Conservation (phyloP, 108 stramenopile species). For the Pseudonitzschia multiseries region DNA sequence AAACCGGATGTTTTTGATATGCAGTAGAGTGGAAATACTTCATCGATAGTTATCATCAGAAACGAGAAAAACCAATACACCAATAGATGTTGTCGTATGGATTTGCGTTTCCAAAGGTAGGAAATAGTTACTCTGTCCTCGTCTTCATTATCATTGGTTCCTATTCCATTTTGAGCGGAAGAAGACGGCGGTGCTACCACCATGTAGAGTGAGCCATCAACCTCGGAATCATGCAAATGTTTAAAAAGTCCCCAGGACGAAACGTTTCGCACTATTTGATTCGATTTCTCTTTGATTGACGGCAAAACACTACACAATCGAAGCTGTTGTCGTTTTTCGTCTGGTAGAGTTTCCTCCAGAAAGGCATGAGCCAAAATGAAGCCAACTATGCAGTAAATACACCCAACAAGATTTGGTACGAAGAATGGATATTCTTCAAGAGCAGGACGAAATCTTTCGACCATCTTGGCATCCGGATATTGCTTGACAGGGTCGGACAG, state of each 20-base stretch:
- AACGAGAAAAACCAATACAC: conserved; percentile 66
- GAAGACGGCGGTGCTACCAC: not conserved
- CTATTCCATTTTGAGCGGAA: not conserved
- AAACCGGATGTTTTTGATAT: conserved; percentile 59
- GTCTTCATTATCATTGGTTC: not conserved
- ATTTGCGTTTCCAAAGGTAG: conserved; percentile 13
- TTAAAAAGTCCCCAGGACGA: conserved; percentile 13
- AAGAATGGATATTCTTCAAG: conserved; percentile 59
- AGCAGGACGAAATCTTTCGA: conserved; percentile 10
- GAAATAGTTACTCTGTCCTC: not conserved
- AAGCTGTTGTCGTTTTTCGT: conserved; percentile 12
- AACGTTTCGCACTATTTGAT: not conserved
- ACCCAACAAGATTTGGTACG: conserved; percentile 55
- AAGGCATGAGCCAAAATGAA: conserved; percentile 28
- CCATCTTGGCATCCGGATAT: conserved; percentile 43
- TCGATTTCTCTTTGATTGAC: not conserved
- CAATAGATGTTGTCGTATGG: conserved; percentile 48
- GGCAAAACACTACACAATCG: not conserved
- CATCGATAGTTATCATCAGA: conserved; percentile 49
- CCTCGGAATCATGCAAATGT: conserved; percentile 2
- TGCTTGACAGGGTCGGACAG: conserved; percentile 60
- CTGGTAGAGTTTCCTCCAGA: conserved; percentile 57
- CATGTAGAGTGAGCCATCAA: not conserved
- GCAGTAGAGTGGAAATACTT: conserved; percentile 71
- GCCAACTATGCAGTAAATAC: conserved; percentile 36